phyloP scores from a whole-genome alignment of 1,139 yeast genomes.

The Blastobotrys raffinosifermentans region DNA sequence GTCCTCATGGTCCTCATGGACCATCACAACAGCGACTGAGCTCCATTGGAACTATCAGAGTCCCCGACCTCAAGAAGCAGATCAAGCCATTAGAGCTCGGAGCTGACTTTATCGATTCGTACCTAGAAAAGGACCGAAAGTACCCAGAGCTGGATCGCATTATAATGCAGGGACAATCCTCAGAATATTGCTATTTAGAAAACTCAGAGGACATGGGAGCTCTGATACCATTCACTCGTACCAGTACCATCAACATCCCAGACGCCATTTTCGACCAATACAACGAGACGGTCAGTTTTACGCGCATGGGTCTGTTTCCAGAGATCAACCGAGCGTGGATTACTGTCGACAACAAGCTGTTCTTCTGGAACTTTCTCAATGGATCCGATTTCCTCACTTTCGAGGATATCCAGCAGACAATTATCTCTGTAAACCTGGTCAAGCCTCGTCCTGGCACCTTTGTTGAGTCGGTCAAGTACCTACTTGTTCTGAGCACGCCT shows the following conservation, averaged over 20 bases:
- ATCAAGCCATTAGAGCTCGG: conserved; percentile 31
- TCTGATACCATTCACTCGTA: conserved; percentile 74
- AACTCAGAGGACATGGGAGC: conserved; percentile 26
- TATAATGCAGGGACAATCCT: conserved; percentile 26
- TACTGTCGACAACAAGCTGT: conserved; percentile 71
- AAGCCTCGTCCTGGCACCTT: conserved; percentile 78
- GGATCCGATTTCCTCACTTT: conserved; percentile 69
- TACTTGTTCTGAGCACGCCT: conserved; percentile 75
- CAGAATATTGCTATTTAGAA: conserved; percentile 23
- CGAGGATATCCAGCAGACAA: conserved; percentile 76
- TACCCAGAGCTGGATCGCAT: conserved; percentile 37
- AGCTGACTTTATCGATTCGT: conserved; percentile 31
- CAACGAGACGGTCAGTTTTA: conserved; percentile 57
- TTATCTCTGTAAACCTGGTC: conserved; percentile 67
- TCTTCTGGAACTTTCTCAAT: conserved; percentile 74
- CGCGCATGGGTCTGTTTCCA: conserved; percentile 80
- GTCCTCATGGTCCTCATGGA: too few species aligned
- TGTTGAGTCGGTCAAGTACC: conserved; percentile 65
- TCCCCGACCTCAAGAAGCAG: conserved; percentile 17
- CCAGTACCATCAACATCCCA: conserved; percentile 66
- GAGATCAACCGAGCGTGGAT: conserved; percentile 86
- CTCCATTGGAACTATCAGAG: conserved; percentile 18
- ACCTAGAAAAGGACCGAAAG: conserved; percentile 31
- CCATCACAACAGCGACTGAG: conserved; percentile 7
- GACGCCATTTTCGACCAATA: conserved; percentile 77